A percentile compares a stretch with the other conserved stretches of the same genome.
These are phyloP conservation scores for Gnaphalium uliginosum DNA, from an alignment of 129 eudicot species.

Conservation along the genomic window DNA sequence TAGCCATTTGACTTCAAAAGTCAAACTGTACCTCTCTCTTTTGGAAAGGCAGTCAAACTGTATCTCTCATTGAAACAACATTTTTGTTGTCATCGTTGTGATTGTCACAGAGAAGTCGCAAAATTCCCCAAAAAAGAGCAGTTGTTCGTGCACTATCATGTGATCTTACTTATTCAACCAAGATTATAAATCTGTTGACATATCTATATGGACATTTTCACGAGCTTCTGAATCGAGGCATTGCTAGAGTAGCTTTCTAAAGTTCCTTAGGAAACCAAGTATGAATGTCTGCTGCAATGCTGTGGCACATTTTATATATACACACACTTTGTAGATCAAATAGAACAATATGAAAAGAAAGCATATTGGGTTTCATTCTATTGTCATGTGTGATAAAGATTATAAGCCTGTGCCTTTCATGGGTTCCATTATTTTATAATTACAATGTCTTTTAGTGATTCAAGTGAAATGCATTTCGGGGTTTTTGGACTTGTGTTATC, in stretches of 20 bases:
- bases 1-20: background rate
- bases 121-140: conserved; percentile 40
- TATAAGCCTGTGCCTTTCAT: background rate
- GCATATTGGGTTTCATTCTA: background rate
- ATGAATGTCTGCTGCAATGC: conserved; percentile 14
- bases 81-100: background rate
- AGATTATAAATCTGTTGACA: background rate
- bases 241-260: background rate
- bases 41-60: background rate
- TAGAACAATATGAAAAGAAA: conserved; percentile 18
- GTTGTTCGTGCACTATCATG: conserved; percentile 57
- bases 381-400: background rate
- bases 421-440: background rate
- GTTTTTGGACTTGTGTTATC: background rate
- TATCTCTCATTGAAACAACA: background rate
- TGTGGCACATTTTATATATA: background rate
- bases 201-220: background rate
- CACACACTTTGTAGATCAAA: conserved; percentile 13
- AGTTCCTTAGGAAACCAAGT: background rate
- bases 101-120: conserved; percentile 44
- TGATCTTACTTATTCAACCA: conserved; percentile 1
- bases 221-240: conserved; percentile 2
- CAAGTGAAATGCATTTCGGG: too few relatives aligned
- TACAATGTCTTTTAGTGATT: too few relatives aligned
- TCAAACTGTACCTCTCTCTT: background rate